A percentile compares a stretch with the other conserved stretches of the same genome.
These are phyloP conservation scores for Aspergillus pseudoglaucus DNA, from an alignment of 2,329 filamentous ascomycete genomes.

Conservation along the genomic window DNA sequence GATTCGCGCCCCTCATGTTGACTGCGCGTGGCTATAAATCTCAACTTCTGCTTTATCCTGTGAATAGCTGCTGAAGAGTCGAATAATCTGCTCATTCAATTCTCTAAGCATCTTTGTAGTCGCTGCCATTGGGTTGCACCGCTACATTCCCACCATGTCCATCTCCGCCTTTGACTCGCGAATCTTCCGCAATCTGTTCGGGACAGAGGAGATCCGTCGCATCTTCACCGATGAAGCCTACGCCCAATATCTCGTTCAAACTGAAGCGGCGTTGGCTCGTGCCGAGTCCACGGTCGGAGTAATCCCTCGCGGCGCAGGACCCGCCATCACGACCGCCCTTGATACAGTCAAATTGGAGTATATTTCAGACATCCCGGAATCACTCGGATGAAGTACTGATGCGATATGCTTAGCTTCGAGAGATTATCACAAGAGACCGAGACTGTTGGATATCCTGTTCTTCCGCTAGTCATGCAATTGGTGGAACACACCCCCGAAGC, in stretches of 20 bases:
- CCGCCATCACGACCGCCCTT: slow-evolving; percentile 8
- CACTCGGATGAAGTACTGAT: too few species aligned
- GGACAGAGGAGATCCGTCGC: slow-evolving; percentile 18
- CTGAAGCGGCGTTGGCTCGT: slow-evolving; percentile 17
- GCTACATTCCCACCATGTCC: slow-evolving; percentile 7
- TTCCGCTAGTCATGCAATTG: slow-evolving; percentile 19
- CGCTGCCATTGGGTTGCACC: too few species aligned
- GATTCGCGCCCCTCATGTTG: too few species aligned
- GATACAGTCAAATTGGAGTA: too few species aligned
- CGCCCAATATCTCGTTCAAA: slow-evolving; percentile 11
- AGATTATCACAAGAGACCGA: slow-evolving; percentile 13
- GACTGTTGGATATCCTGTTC: slow-evolving; percentile 20
- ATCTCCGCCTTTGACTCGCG: slow-evolving; percentile 19
- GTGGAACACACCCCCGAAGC: slow-evolving; percentile 12
- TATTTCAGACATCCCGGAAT: too few species aligned
- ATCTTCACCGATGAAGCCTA: slow-evolving; percentile 21
- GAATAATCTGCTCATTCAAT: too few species aligned
- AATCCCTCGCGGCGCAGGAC: slow-evolving; percentile 15
- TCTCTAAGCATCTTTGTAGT: too few species aligned
- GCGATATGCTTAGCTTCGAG: too few species aligned
- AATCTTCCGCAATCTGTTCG: slow-evolving; percentile 19
- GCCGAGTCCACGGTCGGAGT: slow-evolving; percentile 16
- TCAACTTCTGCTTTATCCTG: too few species aligned
- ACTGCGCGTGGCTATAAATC: too few species aligned
- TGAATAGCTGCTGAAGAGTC: too few species aligned